Evolutionary conservation across 768 basidiomycete species (phyloP), one percentile per base, ranked within the genome.

Genomic region (Pulveroboletus sp.): DNA sequence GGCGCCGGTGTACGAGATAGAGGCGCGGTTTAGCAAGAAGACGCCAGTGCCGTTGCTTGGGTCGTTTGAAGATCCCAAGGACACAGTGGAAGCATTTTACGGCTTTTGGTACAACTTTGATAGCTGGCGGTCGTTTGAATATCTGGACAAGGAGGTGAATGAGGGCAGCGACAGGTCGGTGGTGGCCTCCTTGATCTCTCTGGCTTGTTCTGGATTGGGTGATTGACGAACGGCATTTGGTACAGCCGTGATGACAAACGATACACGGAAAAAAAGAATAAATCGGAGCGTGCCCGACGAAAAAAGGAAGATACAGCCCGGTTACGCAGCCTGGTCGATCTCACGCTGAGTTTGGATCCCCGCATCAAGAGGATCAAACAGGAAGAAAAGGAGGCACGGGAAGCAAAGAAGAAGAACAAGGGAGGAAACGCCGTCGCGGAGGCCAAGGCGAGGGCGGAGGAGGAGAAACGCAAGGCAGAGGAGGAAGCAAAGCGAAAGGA

Each of bases 51-150:
- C 92, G 6, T 68, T 75, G 50, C 79, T 99, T 23, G 95, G 94
- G 10, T 69, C 69, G 24, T 69, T 77, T 51, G 78, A 88, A 38
- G 81, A 85, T 19, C 66, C 83, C 49, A 95, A 97, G 70, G 79
- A 80, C 56, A 80, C 81, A 47, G 94, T 97, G 45, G 90, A 95
- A 67, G 77, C 72, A 6, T 97, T 99, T 77, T 99, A 99, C 75
- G 89, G 97, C 69, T 97, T 95, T 70, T 99, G 94, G 93, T 98
- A 99, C 78, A 95, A 94, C 78, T 95, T 99, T 71, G 95, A 97
- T 69, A 90, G 87, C 57, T 99, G 95, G 95, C 77, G 95, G 61
- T 90, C 86, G 68, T 99, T 97, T 66, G 95, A 99, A 71, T 97
- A 93, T 77, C 75, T 88, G 56, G 95, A 99, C 75, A 98, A 99